Conservation (phyloP, 2,329 filamentous ascomycete genomes). For the Rutstroemia sp. region DNA sequence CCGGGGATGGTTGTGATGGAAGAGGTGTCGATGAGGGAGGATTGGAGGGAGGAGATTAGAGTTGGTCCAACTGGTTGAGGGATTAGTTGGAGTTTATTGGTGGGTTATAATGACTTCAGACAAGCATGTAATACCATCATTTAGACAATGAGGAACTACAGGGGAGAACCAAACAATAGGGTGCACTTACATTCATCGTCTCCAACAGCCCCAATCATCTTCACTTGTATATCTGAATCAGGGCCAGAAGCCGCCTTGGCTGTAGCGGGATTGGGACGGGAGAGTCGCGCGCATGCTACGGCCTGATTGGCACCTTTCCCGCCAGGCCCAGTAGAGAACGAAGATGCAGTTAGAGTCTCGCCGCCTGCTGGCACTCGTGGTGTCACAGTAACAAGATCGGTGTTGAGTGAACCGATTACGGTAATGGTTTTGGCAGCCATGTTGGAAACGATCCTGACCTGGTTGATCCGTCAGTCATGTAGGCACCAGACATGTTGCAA, state of each 20-base stretch:
- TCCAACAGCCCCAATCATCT: slow-evolving; percentile 71
- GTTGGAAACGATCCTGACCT: slow-evolving; percentile 3
- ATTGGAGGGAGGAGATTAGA: slow-evolving; percentile 49
- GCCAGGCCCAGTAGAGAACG: slow-evolving; percentile 74
- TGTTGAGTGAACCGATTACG: slow-evolving; percentile 88
- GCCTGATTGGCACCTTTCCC: slow-evolving; percentile 97
- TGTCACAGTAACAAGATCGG: slow-evolving; percentile 85
- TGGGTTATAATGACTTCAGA: too few species aligned
- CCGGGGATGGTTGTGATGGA: slow-evolving; percentile 41
- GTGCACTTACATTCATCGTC: background rate
- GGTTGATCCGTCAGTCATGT: background rate
- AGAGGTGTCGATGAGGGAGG: slow-evolving; percentile 54
- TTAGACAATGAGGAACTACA: background rate
- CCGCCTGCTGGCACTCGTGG: slow-evolving; percentile 75
- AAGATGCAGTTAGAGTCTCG: slow-evolving; percentile 76
- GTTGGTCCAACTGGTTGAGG: slow-evolving; percentile 55
- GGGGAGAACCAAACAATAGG: too few species aligned
- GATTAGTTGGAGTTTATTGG: slow-evolving; percentile 12
- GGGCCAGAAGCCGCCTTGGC: slow-evolving; percentile 15
- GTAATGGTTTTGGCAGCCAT: slow-evolving; percentile 47
- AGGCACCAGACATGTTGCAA: too few species aligned
- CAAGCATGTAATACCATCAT: too few species aligned
- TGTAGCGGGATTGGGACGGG: slow-evolving; percentile 41
- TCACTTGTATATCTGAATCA: slow-evolving; percentile 38
- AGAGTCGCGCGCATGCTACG: slow-evolving; percentile 78